Conservation (phyloP, 2,329 filamentous ascomycete genomes). For the Cercospora janseana region DNA sequence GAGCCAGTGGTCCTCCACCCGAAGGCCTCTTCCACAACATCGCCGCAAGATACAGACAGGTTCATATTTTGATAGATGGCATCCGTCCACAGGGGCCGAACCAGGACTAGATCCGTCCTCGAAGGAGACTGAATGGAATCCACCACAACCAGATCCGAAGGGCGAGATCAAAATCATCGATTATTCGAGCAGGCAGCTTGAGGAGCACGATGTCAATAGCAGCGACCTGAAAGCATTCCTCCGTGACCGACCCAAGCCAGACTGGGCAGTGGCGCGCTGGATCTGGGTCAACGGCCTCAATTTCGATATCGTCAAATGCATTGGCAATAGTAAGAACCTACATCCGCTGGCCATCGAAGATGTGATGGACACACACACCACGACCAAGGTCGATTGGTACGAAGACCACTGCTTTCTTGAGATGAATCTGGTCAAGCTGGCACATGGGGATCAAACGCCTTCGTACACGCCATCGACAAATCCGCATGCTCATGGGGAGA, state of each 20-base stretch:
- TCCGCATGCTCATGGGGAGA: constrained; percentile 14
- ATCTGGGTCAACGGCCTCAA: constrained; percentile 90
- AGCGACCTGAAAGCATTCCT: constrained; percentile 67
- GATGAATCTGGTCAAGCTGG: constrained; percentile 62
- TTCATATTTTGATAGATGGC: constrained; percentile 14
- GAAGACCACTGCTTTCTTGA: constrained; percentile 50
- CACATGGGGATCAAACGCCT: constrained; percentile 61
- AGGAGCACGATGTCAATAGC: constrained; percentile 70
- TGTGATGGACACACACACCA: constrained; percentile 74
- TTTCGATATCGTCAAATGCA: constrained; percentile 80
- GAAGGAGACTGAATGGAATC: constrained; percentile 18
- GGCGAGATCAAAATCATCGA: constrained; percentile 86
- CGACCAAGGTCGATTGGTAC: constrained; percentile 89
- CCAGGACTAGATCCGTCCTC: constrained; percentile 29
- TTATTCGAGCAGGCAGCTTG: constrained; percentile 62
- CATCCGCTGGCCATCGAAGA: constrained; percentile 86
- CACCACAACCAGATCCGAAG: constrained; percentile 12
- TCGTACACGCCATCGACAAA: constrained; percentile 3
- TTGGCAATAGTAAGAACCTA: constrained; percentile 73
- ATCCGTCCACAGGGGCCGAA: constrained; percentile 26
- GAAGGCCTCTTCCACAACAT: background rate
- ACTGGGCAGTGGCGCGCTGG: constrained; percentile 81
- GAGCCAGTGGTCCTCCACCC: background rate
- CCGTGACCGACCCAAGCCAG: constrained; percentile 55
- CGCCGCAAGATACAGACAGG: background rate